Evolutionary conservation across 441 rosid species (phyloP).

Genomic region (Erodium texanum): DNA sequence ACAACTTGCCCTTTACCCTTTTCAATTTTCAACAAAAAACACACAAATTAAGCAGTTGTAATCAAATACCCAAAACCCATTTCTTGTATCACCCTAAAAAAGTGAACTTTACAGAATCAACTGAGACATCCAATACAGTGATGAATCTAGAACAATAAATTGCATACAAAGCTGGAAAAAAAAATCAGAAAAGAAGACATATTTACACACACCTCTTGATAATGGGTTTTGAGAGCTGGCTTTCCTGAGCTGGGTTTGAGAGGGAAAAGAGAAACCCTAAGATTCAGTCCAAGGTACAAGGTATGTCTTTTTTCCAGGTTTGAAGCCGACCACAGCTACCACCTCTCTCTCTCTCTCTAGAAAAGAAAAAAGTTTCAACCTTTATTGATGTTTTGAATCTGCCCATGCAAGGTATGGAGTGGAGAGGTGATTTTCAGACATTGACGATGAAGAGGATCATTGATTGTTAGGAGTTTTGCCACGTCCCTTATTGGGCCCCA

Average conservation of each 20-base stretch:
- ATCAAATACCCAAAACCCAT: background rate
- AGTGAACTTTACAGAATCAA: background rate
- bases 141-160: background rate
- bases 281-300: background rate
- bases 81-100: background rate
- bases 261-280: background rate
- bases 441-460: background rate
- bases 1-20: background rate
- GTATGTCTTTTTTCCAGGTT: background rate
- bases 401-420: background rate
- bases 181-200: background rate
- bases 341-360: conserved; percentile 4
- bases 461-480: background rate
- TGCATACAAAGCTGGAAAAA: background rate
- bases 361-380: background rate
- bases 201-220: background rate
- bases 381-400: background rate
- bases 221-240: too few species aligned
- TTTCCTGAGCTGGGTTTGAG: too few species aligned
- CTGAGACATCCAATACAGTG: background rate
- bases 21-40: background rate
- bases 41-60: background rate
- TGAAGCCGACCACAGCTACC: conserved; percentile 1
- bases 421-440: background rate
- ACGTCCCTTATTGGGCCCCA: background rate